phyloP scores from a whole-genome alignment of 768 basidiomycete genomes.

The Hericium coralloides region DNA sequence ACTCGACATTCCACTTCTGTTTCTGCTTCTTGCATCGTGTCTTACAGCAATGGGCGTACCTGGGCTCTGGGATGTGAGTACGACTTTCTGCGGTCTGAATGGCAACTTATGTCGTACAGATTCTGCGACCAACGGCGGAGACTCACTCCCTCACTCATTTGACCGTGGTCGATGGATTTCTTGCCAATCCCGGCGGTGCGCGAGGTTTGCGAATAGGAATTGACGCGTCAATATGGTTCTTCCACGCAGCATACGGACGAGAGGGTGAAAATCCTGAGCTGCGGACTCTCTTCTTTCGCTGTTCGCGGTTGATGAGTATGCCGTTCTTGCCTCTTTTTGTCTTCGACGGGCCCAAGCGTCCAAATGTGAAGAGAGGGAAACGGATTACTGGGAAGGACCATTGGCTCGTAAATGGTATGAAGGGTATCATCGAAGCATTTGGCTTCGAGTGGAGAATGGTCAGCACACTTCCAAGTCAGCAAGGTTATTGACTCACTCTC shows the following conservation, averaged over 20 bases:
- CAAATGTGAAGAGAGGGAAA: conserved; percentile 73
- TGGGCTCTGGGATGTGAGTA: conserved; percentile 14
- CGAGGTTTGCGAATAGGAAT: conserved; percentile 81
- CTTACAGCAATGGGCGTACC: conserved; percentile 6
- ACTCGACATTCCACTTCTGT: too few species aligned
- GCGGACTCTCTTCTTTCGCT: conserved; percentile 78
- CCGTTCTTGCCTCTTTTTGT: conserved; percentile 87
- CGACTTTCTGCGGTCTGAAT: not conserved
- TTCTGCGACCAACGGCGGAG: conserved; percentile 63
- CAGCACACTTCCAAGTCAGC: conserved; percentile 18
- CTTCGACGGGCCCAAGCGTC: conserved; percentile 84
- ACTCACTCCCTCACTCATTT: conserved; percentile 71
- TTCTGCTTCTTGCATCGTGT: too few species aligned
- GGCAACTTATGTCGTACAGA: conserved; percentile 29
- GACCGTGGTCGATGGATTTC: conserved; percentile 67
- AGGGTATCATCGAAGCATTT: conserved; percentile 68
- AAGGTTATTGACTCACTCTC: not conserved
- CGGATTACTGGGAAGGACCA: conserved; percentile 51
- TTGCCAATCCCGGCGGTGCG: conserved; percentile 48
- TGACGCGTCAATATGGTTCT: conserved; percentile 79
- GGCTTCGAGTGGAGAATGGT: conserved; percentile 73
- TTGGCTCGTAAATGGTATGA: conserved; percentile 68
- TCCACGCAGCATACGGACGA: conserved; percentile 62
- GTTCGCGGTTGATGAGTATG: conserved; percentile 63
- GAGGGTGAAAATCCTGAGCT: conserved; percentile 87